Evolutionary conservation across 345 rosid species (phyloP).

Genomic region (Sonneratia alba): DNA sequence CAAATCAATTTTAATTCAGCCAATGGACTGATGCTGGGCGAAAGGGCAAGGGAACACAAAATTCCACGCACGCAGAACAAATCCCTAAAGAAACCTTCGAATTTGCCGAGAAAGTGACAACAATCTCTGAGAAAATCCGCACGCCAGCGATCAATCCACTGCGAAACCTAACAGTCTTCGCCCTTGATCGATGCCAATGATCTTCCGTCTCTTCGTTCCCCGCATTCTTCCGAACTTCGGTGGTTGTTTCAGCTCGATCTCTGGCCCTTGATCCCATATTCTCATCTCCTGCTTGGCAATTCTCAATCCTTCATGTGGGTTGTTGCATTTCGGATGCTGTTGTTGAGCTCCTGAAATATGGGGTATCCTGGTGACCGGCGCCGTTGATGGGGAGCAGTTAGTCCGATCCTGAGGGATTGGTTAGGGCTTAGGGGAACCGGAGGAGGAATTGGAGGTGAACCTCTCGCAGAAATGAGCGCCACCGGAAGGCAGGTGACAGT

Average conservation of each 20-base stretch:
- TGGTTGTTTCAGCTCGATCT: background rate
- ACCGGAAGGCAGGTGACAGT: conserved; percentile 45
- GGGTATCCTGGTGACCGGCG: background rate
- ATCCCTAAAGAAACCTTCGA: too few relatives aligned
- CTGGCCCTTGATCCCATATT: background rate
- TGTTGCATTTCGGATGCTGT: background rate
- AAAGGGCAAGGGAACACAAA: too few relatives aligned
- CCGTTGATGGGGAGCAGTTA: background rate
- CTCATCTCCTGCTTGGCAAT: background rate
- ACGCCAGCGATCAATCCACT: too few relatives aligned
- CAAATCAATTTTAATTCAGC: too few relatives aligned
- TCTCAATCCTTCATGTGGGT: conserved; percentile 1
- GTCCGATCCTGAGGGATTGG: conserved; percentile 3
- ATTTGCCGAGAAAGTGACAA: too few relatives aligned
- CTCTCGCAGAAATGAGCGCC: conserved; percentile 1
- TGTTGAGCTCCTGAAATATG: background rate
- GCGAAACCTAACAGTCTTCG: background rate
- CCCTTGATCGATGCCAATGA: background rate
- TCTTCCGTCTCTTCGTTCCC: background rate
- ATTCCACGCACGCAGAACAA: too few relatives aligned
- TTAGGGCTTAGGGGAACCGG: background rate
- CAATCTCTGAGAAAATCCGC: too few relatives aligned
- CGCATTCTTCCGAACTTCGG: background rate
- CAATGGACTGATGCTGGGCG: too few relatives aligned
- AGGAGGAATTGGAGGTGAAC: background rate